Percentiles rank a stretch among this genome's conserved stretches.
phyloP scores from a whole-genome alignment of 306 rosid genomes.

The Trifolium repens region DNA sequence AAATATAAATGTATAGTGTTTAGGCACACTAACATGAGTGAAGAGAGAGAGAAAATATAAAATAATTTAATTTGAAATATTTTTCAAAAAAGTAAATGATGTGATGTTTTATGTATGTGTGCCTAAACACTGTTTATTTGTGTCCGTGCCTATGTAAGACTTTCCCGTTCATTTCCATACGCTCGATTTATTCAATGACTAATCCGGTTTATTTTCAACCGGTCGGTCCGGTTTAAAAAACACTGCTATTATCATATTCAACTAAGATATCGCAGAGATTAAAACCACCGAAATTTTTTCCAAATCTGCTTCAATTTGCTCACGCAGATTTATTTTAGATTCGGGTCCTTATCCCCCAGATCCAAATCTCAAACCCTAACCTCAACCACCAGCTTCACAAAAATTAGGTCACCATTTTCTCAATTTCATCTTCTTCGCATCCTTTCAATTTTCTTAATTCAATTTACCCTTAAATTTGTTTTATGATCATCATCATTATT shows the following conservation, averaged over 20 bases:
- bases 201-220: not conserved
- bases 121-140: no score
- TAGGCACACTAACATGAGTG: no score
- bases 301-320: conserved; percentile 5
- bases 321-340: not conserved
- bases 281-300: not conserved
- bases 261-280: not conserved
- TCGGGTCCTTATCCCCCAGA: conserved; percentile 16
- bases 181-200: no score
- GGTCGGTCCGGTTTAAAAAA: not conserved
- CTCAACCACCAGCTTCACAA: not conserved
- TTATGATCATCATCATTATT: not conserved
- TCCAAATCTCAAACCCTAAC: conserved; percentile 13
- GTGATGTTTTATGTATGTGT: no score
- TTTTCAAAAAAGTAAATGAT: no score
- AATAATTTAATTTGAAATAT: no score
- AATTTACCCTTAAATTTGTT: not conserved
- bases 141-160: no score
- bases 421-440: not conserved
- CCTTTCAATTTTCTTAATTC: not conserved
- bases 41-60: no score
- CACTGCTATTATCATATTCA: not conserved
- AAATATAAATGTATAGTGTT: no score
- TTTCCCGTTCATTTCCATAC: no score
- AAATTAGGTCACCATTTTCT: conserved; percentile 15